phyloP scores from a whole-genome alignment of 495 filamentous ascomycete species.

The Penicillium malachiteum region DNA sequence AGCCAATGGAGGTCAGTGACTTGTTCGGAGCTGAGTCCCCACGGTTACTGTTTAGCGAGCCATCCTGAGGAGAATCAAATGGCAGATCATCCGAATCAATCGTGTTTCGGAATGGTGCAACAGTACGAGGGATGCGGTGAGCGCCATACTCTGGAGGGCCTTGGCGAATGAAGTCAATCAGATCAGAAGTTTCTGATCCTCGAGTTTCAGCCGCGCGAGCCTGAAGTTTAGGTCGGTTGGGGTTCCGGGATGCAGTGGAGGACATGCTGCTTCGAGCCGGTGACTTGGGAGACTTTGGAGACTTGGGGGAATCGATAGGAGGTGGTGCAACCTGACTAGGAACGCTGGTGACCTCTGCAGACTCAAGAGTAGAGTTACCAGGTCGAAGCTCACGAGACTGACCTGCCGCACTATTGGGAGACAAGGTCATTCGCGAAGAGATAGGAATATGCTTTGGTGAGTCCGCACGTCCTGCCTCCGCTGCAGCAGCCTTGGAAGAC shows the following conservation, averaged over 20 bases:
- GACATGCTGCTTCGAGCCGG: conserved; percentile 2
- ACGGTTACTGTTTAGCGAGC: conserved; percentile 45
- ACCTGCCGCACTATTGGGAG: conserved; percentile 29
- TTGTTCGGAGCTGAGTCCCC: conserved; percentile 44
- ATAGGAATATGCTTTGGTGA: conserved; percentile 32
- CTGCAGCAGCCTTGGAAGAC: conserved; percentile 23
- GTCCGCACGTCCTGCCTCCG: conserved; percentile 23
- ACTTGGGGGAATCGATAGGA: conserved; percentile 17
- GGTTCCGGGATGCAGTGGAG: conserved; percentile 10
- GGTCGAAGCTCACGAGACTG: conserved; percentile 69
- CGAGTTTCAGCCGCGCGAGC: conserved; percentile 67
- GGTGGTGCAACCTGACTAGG: conserved; percentile 14
- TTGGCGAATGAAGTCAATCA: conserved; percentile 92
- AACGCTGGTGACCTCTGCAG: conserved; percentile 69
- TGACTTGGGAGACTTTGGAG: conserved; percentile 2
- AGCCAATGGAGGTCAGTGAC: conserved; percentile 54
- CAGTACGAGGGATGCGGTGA: conserved; percentile 74
- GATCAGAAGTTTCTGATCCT: conserved; percentile 69
- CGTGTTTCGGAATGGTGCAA: conserved; percentile 81
- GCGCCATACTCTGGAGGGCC: conserved; percentile 61
- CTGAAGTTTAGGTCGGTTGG: conserved; percentile 52
- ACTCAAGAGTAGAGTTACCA: conserved; percentile 60
- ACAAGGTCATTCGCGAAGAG: conserved; percentile 25
- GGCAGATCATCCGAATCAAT: conserved; percentile 79
- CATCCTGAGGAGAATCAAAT: conserved; percentile 31